Evolutionary conservation across 345 rosid species (phyloP).

Genomic region (Salix exigua): DNA sequence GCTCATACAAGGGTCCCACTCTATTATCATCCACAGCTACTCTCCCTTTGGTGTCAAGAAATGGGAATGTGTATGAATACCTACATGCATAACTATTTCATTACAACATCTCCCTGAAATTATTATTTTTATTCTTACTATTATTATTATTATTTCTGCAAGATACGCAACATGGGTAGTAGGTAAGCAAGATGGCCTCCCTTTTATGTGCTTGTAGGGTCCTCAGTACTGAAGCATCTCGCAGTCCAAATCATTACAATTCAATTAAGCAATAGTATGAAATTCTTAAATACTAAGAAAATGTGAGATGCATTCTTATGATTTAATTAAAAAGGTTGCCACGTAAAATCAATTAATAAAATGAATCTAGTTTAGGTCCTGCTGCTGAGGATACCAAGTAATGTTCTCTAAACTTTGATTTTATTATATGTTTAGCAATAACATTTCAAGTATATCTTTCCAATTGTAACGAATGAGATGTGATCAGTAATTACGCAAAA

Average conservation of each 20-base stretch:
- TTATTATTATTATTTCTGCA: background rate
- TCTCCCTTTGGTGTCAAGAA: slow-evolving; percentile 95
- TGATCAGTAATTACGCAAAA: too few relatives aligned
- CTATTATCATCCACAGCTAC: slow-evolving; percentile 82
- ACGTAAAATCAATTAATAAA: too few relatives aligned
- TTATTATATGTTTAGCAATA: too few relatives aligned
- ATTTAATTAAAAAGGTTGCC: background rate
- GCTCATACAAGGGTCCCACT: slow-evolving; percentile 92
- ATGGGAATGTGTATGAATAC: slow-evolving; percentile 83
- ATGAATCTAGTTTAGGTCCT: too few relatives aligned
- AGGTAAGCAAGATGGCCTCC: slow-evolving; percentile 9
- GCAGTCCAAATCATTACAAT: slow-evolving; percentile 10
- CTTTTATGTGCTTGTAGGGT: background rate
- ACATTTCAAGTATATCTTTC: too few relatives aligned
- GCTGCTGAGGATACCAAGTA: too few relatives aligned
- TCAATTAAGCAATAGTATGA: slow-evolving; percentile 12
- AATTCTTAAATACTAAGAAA: too few relatives aligned
- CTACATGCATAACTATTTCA: slow-evolving; percentile 29
- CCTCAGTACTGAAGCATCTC: slow-evolving; percentile 5
- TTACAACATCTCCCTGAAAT: background rate
- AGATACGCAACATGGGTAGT: background rate
- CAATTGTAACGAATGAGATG: too few relatives aligned
- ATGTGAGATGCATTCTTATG: too few relatives aligned
- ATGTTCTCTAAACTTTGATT: too few relatives aligned
- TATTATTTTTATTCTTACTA: too few relatives aligned